Evolutionary conservation across 2,329 filamentous ascomycete species (phyloP), one percentile per base, ranked within the genome.

Genomic region (Anisogramma anomala): DNA sequence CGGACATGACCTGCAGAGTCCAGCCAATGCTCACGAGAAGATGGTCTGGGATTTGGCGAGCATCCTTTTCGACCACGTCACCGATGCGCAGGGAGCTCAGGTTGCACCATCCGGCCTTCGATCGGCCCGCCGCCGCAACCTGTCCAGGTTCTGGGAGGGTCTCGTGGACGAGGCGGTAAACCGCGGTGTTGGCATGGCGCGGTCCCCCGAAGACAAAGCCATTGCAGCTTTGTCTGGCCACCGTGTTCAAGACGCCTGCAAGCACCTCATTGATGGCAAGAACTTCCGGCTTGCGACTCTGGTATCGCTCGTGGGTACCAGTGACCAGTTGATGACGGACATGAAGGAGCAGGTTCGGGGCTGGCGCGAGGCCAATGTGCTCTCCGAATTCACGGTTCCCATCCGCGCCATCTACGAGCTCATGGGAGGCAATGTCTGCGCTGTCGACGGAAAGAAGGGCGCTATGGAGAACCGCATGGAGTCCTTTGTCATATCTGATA

Each of bases 321-420:
- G 83, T 53, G 68, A 77, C 36, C 67, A 67, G 2, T 76, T 80
- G 41, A 83, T 79, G 54, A 75, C 75, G 46, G 81, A 89, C 47
- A 84, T 96, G 64, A 70, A 70, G 18, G 71, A 79, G 42, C 91
- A 98, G 58, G 71, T 98, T 39, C 76, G 79, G 45, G 79, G 82
- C 37, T 98, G 91, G 91, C 77, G 80, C 26, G 74, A 84, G 20
- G 77, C 84, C 26, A 85, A 87, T 54, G 77, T 89, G 34, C 73
- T 94, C 14, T 84, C 86, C 1, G 93, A 98, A 58, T 87, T 98
- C 60, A 79, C 76, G 13, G 81, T 91, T 49, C 71, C 85, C 1
- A 76, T 94, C 33, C 81, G 91, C 41, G 82, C 88, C 7, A 69
- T 98, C 25, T 98, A 95, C 57, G 86, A 94, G 58, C 71, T 98